Percentiles rank a stretch among this genome's conserved stretches.
These are phyloP conservation scores for Floccularia luteovirens DNA, from an alignment of 768 basidiomycete genomes.

Conservation along the genomic window DNA sequence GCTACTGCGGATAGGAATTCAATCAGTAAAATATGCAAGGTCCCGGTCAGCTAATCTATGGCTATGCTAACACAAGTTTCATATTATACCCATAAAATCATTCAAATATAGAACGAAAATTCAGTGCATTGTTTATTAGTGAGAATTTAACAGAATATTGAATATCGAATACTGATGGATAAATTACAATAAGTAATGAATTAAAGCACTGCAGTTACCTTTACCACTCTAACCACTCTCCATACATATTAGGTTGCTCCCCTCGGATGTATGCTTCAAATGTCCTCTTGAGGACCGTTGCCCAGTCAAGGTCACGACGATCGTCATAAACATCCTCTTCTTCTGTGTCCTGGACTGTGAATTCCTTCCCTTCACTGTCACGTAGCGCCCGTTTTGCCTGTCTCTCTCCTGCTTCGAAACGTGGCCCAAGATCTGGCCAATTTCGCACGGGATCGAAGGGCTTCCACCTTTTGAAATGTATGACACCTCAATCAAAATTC, in stretches of 20 bases:
- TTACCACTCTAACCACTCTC: conserved; percentile 65
- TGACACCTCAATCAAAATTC: conserved; percentile 5
- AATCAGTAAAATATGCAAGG: too few relatives aligned
- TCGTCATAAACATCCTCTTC: conserved; percentile 51
- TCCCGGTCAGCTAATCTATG: too few relatives aligned
- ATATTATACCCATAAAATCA: too few relatives aligned
- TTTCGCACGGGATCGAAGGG: conserved; percentile 92
- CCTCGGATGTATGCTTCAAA: conserved; percentile 91
- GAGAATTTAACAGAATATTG: too few relatives aligned
- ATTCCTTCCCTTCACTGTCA: background rate
- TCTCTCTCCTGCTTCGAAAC: conserved; percentile 71
- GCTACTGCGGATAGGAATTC: too few relatives aligned
- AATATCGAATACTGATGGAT: too few relatives aligned
- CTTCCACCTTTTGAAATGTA: conserved; percentile 66
- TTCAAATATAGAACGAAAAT: too few relatives aligned
- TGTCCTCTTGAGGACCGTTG: conserved; percentile 89
- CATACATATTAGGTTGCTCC: conserved; percentile 93
- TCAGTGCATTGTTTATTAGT: too few relatives aligned
- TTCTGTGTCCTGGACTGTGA: conserved; percentile 7
- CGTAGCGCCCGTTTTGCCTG: conserved; percentile 40
- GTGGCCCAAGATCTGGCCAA: conserved; percentile 87
- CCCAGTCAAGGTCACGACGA: conserved; percentile 83
- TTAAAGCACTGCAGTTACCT: too few relatives aligned
- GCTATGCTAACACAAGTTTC: too few relatives aligned
- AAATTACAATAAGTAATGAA: too few relatives aligned